Percentiles rank a stretch among this genome's conserved stretches.
Conservation (phyloP, 768 basidiomycete genomes). For the Pleurotus citrinopileatus region DNA sequence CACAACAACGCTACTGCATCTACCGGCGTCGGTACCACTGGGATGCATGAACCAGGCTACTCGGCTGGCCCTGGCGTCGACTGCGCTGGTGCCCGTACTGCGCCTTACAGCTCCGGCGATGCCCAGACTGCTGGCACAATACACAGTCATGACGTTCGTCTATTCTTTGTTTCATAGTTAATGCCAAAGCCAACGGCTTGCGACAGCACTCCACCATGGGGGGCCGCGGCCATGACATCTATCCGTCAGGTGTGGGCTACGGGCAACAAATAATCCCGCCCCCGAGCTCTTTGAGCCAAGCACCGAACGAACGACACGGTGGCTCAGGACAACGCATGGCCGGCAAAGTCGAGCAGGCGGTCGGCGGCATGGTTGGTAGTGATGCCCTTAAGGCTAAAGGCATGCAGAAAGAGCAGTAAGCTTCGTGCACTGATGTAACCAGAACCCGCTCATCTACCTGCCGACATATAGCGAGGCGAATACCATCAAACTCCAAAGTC, state of each 20-base stretch:
- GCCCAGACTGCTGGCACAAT: too few species aligned
- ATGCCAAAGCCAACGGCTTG: too few species aligned
- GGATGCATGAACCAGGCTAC: background rate
- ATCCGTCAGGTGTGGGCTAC: background rate
- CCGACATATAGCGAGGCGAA: constrained; percentile 37
- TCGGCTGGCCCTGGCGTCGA: background rate
- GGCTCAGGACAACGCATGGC: constrained; percentile 2
- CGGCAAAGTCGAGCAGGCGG: constrained; percentile 47
- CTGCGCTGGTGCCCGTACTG: background rate
- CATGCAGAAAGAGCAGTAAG: constrained; percentile 45
- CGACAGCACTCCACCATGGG: too few species aligned
- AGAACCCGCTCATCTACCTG: background rate
- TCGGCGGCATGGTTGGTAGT: constrained; percentile 44
- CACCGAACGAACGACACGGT: background rate
- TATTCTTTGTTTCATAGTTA: too few species aligned
- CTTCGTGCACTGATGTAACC: background rate
- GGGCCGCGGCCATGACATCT: background rate
- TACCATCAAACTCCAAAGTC: constrained; percentile 39
- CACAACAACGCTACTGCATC: too few species aligned
- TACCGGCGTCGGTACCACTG: background rate
- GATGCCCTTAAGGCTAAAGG: constrained; percentile 46
- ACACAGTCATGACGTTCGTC: too few species aligned
- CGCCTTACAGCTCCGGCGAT: background rate
- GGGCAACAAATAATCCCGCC: background rate
- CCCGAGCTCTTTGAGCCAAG: background rate